Conservation (phyloP, 2,329 filamentous ascomycete species). For the Paraphaeosphaeria sporulosa region DNA sequence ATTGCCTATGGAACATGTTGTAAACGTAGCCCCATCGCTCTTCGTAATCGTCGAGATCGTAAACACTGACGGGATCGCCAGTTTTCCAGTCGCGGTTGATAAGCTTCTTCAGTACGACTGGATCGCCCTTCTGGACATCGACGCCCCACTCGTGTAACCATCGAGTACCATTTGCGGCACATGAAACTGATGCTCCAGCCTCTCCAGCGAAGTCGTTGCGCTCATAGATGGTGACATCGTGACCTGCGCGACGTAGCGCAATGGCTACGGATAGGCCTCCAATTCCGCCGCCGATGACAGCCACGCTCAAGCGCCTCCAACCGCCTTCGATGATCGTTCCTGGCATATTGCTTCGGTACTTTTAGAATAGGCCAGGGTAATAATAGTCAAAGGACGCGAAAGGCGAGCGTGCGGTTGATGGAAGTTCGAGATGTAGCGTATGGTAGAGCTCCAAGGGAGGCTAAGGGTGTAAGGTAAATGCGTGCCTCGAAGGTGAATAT, state of each 20-base stretch:
- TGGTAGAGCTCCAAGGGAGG: too few relatives aligned
- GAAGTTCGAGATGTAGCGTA: too few relatives aligned
- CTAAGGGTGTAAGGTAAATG: too few relatives aligned
- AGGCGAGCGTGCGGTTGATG: background rate
- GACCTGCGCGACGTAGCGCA: constrained; percentile 61
- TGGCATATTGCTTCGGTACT: background rate
- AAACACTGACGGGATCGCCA: constrained; percentile 70
- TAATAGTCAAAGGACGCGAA: background rate
- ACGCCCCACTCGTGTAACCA: constrained; percentile 75
- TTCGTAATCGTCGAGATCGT: constrained; percentile 70
- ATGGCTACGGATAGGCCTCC: constrained; percentile 62
- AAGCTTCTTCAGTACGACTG: constrained; percentile 69
- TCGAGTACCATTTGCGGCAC: constrained; percentile 73
- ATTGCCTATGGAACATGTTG: constrained; percentile 74
- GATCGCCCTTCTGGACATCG: constrained; percentile 69
- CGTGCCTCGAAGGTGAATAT: too few relatives aligned
- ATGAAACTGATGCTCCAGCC: constrained; percentile 61
- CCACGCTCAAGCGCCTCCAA: constrained; percentile 44
- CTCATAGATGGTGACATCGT: constrained; percentile 70
- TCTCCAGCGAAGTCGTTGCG: constrained; percentile 71
- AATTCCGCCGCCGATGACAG: constrained; percentile 61
- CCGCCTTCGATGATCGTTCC: constrained; percentile 16
- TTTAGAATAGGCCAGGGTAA: background rate
- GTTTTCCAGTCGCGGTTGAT: constrained; percentile 76
- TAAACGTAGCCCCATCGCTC: constrained; percentile 68